These are phyloP conservation scores for Ustilago cynodontis DNA, from an alignment of 1,284 basidiomycete genomes.

Conservation along the genomic window DNA sequence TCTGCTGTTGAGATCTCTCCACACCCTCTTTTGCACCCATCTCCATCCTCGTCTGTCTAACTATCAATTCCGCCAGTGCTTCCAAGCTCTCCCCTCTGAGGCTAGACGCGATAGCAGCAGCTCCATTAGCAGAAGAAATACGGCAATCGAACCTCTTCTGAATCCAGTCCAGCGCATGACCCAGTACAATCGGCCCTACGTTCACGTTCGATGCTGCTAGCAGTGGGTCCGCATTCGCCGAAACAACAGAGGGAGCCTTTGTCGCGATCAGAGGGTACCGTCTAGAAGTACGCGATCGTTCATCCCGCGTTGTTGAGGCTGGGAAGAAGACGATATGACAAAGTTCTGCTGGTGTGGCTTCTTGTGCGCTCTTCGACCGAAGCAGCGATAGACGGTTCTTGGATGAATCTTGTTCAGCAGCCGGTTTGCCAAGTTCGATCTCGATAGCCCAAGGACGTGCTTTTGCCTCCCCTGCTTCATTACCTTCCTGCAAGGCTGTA, in stretches of 20 bases:
- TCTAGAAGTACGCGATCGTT: slow-evolving; percentile 22
- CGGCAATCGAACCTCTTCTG: slow-evolving; percentile 55
- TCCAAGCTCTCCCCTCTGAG: slow-evolving; percentile 32
- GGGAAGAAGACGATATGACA: slow-evolving; percentile 53
- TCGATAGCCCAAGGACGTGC: slow-evolving; percentile 46
- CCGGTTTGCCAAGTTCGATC: slow-evolving; percentile 50
- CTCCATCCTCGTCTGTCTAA: slow-evolving; percentile 34
- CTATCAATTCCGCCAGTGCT: slow-evolving; percentile 42
- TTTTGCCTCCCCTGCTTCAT: slow-evolving; percentile 19
- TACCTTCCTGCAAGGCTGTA: slow-evolving; percentile 16
- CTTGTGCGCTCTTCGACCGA: slow-evolving; percentile 17
- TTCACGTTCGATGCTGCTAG: slow-evolving; percentile 20
- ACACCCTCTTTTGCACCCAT: slow-evolving; percentile 20
- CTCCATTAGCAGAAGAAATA: slow-evolving; percentile 34
- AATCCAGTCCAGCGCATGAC: slow-evolving; percentile 50
- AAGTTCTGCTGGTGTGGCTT: slow-evolving; percentile 40
- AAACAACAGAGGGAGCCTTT: slow-evolving; percentile 32
- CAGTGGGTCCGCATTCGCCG: slow-evolving; percentile 20
- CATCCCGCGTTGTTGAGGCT: slow-evolving; percentile 14
- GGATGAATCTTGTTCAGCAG: slow-evolving; percentile 19
- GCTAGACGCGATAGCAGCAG: slow-evolving; percentile 29
- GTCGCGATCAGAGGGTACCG: slow-evolving; percentile 48
- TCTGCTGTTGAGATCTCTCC: slow-evolving; percentile 23
- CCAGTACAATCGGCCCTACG: slow-evolving; percentile 34
- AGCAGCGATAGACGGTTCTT: slow-evolving; percentile 21